phyloP scores from a whole-genome alignment of 441 rosid genomes.

The Macaranga tanarius region DNA sequence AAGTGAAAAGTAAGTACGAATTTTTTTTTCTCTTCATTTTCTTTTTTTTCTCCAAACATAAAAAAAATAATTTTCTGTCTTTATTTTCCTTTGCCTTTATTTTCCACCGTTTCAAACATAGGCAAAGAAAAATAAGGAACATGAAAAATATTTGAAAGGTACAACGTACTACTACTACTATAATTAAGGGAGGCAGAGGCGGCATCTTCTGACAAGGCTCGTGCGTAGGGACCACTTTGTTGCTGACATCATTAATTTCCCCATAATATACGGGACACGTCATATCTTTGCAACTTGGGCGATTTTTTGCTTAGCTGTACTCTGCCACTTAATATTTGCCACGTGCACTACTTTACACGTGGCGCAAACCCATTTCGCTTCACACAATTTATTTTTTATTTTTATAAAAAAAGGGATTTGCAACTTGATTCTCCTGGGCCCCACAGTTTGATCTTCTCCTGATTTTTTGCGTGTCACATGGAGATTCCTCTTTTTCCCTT shows the following conservation, averaged over 20 bases:
- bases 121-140: no score
- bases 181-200: neutral
- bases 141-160: no score
- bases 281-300: neutral
- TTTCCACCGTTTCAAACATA: no score
- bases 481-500: slow-evolving; percentile 8
- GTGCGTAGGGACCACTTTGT: neutral
- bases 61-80: no score
- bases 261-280: slow-evolving; percentile 16
- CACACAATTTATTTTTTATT: no score
- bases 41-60: no score
- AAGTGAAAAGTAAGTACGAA: no score
- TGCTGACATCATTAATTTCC: neutral
- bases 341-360: slow-evolving; percentile 30
- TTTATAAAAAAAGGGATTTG: neutral
- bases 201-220: slow-evolving; percentile 10
- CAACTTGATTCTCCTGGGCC: slow-evolving; percentile 33
- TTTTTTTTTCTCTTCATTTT: no score
- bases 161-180: no score
- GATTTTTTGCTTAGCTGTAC: slow-evolving; percentile 29
- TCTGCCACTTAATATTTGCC: neutral
- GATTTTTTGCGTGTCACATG: slow-evolving; percentile 14
- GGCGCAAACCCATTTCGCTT: slow-evolving; percentile 17
- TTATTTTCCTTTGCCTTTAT: no score
- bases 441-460: slow-evolving; percentile 28